phyloP scores from a whole-genome alignment of 768 basidiomycete genomes.

The Calocybe gangraenosa region DNA sequence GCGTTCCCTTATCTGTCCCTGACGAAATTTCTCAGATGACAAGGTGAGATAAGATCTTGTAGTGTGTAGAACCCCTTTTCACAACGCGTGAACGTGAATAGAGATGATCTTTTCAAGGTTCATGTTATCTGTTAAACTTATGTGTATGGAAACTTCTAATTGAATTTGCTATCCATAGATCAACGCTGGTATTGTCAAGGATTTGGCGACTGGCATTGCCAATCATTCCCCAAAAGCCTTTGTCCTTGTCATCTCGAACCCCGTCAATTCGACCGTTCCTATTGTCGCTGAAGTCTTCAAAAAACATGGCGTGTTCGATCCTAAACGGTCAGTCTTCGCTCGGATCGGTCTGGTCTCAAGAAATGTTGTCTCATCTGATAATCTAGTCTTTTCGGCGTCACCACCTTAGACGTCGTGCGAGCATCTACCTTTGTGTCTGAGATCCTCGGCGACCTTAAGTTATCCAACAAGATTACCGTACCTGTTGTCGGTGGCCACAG shows the following conservation, averaged over 20 bases:
- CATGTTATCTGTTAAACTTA: neutral
- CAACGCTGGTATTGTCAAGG: conserved; percentile 95
- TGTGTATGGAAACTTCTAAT: neutral
- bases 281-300: conserved; percentile 96
- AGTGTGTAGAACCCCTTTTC: no score
- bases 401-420: conserved; percentile 95
- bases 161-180: conserved; percentile 71
- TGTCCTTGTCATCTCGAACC: conserved; percentile 97
- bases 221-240: conserved; percentile 80
- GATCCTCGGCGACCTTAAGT: conserved; percentile 58
- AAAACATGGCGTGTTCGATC: conserved; percentile 86
- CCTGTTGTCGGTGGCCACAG: conserved; percentile 96
- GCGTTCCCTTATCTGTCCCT: conserved; percentile 6
- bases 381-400: conserved; percentile 90
- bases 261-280: conserved; percentile 98
- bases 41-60: conserved; percentile 30
- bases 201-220: conserved; percentile 89
- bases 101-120: conserved; percentile 96
- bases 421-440: conserved; percentile 95
- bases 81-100: conserved; percentile 22
- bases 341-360: neutral
- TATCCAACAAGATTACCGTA: conserved; percentile 61
- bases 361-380: neutral
- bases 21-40: conserved; percentile 40
- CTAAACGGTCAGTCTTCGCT: conserved; percentile 62